phyloP scores from a whole-genome alignment of 176 grass and related monocot species.

The Carex myosuroides region DNA sequence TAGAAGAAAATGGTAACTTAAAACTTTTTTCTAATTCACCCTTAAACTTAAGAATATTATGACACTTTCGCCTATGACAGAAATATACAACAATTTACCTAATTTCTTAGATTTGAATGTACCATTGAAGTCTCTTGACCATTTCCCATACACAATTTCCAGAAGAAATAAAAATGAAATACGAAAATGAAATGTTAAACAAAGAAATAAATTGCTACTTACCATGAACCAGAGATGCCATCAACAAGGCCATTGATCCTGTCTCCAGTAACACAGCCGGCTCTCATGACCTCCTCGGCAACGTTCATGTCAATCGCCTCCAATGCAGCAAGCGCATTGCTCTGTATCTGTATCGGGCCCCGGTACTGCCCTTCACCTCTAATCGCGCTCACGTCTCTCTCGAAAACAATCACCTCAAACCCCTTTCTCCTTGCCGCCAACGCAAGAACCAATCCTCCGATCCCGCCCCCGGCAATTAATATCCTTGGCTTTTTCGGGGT shows the following conservation, averaged over 20 bases:
- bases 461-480: slow-evolving; percentile 84
- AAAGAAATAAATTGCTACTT: background rate
- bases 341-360: slow-evolving; percentile 97
- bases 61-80: background rate
- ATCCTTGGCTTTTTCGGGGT: slow-evolving; percentile 35
- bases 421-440: slow-evolving; percentile 79
- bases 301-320: slow-evolving; percentile 81
- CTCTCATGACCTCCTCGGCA: slow-evolving; percentile 82
- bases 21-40: too few relatives aligned
- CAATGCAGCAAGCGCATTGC: slow-evolving; percentile 82
- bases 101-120: background rate
- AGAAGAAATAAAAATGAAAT: too few relatives aligned
- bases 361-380: slow-evolving; percentile 91
- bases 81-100: background rate
- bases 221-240: slow-evolving; percentile 85
- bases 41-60: background rate
- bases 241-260: slow-evolving; percentile 98
- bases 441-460: slow-evolving; percentile 78
- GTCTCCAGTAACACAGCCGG: slow-evolving; percentile 85
- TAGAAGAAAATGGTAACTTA: background rate
- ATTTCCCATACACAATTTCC: too few relatives aligned
- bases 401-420: slow-evolving; percentile 93
- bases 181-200: background rate
- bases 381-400: slow-evolving; percentile 81
- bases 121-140: too few relatives aligned